Base-by-base conservation (phyloP, 202 grass and related monocot genomes). In the Brachypodium distachyon region DNA sequence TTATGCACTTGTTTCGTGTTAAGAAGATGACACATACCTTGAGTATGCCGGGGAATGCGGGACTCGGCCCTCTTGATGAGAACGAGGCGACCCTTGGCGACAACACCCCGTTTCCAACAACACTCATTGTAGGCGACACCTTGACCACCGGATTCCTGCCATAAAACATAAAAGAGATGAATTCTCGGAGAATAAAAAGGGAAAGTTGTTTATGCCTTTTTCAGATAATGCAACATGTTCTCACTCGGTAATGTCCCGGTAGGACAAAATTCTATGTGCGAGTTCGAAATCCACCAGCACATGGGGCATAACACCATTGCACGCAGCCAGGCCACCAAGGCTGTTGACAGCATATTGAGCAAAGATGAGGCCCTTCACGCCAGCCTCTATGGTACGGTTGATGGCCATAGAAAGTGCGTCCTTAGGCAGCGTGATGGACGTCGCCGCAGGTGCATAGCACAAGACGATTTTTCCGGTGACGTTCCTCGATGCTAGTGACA, bases 241-340 rank as follows among this genome's bases (percentile, higher is more conserved):
- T 31, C 48, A 76, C 84, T 64, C 43, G 4, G 27, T 61, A 27
- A 11, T 81, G 0, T 5, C 17, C 2, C 11, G 22, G 3, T 87
- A 87, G 72, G 72, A 23, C 23, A 0, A 1, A 4, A 85, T 92
- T 47, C 78, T 50, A 8, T 28, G 12, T 0, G 60, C 77, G 2
- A 82, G 71, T 14, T 87, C 84, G 12, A 77, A 77, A 79, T 93
- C 90, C 2, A 90, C 84, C 0, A 85, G 19, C 57, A 83, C 84
- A 46, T 48, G 87, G 32, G 84, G 65, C 6, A 50, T 50, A 19
- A 75, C 0, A 0, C 9, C 14, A 1, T 25, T 1, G 22, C 29
- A 5, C 0, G 4, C 0, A 6, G 1, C 0, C 6, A 14, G 12
- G 0, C 3, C 0, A 0, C 66, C 40, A 7, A 87, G 8, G 10